phyloP scores from a whole-genome alignment of 148 eudicot species.

The Fagopyrum homotropicum region DNA sequence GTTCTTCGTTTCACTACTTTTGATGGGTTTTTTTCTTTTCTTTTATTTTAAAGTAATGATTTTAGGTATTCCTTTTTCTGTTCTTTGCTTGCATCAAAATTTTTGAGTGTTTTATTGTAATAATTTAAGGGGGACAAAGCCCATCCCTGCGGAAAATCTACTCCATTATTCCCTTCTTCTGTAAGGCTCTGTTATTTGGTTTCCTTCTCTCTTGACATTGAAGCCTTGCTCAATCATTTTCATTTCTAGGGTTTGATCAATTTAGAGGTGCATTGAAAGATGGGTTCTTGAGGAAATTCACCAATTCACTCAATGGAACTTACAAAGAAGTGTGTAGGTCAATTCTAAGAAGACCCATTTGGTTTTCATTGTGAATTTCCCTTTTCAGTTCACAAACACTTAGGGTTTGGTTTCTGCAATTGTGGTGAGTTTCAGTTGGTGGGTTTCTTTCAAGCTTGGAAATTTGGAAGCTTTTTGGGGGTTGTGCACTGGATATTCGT shows the following conservation, averaged over 20 bases:
- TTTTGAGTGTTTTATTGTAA: neutral
- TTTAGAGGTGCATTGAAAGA: conserved; percentile 4
- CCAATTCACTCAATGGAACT: neutral
- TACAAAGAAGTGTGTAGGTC: neutral
- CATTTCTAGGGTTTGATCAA: conserved; percentile 6
- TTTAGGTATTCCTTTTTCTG: too few relatives aligned
- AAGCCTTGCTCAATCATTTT: conserved; percentile 22
- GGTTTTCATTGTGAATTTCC: neutral
- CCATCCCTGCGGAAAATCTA: conserved; percentile 5
- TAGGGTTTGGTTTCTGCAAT: neutral
- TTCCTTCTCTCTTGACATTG: conserved; percentile 35
- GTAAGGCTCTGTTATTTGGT: conserved; percentile 16
- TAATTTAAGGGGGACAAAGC: neutral
- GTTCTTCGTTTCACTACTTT: conserved; percentile 6
- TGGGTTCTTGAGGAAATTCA: conserved; percentile 15
- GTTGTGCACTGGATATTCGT: neutral
- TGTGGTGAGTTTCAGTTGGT: conserved; percentile 12
- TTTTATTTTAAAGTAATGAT: neutral
- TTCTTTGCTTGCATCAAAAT: conserved; percentile 12
- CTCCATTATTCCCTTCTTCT: conserved; percentile 14
- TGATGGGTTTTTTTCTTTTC: neutral
- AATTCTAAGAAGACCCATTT: conserved; percentile 6
- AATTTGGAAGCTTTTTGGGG: neutral
- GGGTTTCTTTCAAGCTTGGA: conserved; percentile 9
- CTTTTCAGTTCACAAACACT: neutral